Conservation (phyloP, 495 filamentous ascomycete genomes). For the Talaromyces liani region DNA sequence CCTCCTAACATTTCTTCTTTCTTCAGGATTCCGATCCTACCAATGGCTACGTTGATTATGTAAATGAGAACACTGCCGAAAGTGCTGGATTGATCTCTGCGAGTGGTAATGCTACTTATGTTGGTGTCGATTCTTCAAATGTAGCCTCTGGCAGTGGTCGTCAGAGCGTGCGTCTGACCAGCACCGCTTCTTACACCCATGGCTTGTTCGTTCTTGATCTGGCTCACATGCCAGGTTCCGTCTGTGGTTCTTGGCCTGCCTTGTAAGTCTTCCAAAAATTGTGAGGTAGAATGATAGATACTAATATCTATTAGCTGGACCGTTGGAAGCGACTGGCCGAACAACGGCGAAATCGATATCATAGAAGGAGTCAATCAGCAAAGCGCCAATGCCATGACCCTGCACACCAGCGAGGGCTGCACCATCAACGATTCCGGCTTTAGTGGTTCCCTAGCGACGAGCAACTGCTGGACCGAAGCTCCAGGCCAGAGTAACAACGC, state of each 20-base stretch:
- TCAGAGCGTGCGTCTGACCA: conserved; percentile 47
- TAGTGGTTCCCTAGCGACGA: conserved; percentile 25
- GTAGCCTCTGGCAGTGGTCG: conserved; percentile 43
- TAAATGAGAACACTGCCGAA: conserved; percentile 43
- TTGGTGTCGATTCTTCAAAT: conserved; percentile 33
- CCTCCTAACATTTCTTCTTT: conserved; percentile 3
- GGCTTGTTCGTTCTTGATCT: conserved; percentile 56
- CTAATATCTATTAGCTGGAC: conserved; percentile 32
- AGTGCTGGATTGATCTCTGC: conserved; percentile 46
- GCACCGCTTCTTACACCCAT: conserved; percentile 42
- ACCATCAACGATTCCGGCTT: conserved; percentile 42
- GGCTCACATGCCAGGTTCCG: conserved; percentile 45
- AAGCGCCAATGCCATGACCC: conserved; percentile 51
- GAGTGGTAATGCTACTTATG: conserved; percentile 32
- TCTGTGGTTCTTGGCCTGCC: conserved; percentile 55
- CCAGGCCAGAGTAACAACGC: conserved; percentile 36
- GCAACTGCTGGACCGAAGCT: conserved; percentile 48
- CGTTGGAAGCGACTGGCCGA: conserved; percentile 54
- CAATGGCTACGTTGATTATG: conserved; percentile 60
- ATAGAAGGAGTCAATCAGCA: conserved; percentile 62
- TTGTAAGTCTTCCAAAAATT: conserved; percentile 37
- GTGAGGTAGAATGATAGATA: background rate
- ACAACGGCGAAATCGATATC: conserved; percentile 65
- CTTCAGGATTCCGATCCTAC: conserved; percentile 51
- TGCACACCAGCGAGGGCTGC: conserved; percentile 59